Conservation (phyloP, 73 alveolate genomes). For the Paramecium sonneborni region DNA sequence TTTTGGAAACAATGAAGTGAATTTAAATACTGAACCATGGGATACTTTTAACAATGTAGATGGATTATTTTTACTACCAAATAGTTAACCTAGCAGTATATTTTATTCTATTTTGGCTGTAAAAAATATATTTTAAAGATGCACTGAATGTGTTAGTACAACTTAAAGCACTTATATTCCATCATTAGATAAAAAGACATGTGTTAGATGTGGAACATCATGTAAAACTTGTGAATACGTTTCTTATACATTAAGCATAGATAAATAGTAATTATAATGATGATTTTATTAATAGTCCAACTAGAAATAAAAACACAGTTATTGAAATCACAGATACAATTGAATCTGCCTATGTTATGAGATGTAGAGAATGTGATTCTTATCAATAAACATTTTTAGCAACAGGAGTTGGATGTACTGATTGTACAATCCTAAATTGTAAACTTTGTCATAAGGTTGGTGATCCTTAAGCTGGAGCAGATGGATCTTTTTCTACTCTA, state of each 20-base stretch:
- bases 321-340: background rate
- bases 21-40: constrained; percentile 29
- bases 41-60: background rate
- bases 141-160: background rate
- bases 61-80: background rate
- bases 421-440: background rate
- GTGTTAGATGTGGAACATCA: constrained; percentile 24
- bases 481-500: background rate
- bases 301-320: background rate
- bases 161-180: background rate
- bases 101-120: background rate
- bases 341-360: background rate
- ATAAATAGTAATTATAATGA: background rate
- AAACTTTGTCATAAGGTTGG: background rate
- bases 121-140: background rate
- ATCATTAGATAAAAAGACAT: background rate
- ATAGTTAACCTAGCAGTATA: background rate
- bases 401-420: background rate
- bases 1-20: background rate
- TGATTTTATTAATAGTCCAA: background rate
- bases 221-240: constrained; percentile 23
- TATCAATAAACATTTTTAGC: background rate
- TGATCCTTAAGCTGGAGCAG: background rate
- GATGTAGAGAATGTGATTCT: background rate
- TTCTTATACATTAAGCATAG: background rate